Evolutionary conservation across 179 eudicot species (phyloP), one percentile per base, ranked within the genome.

Genomic region (Drosera spatulata): DNA sequence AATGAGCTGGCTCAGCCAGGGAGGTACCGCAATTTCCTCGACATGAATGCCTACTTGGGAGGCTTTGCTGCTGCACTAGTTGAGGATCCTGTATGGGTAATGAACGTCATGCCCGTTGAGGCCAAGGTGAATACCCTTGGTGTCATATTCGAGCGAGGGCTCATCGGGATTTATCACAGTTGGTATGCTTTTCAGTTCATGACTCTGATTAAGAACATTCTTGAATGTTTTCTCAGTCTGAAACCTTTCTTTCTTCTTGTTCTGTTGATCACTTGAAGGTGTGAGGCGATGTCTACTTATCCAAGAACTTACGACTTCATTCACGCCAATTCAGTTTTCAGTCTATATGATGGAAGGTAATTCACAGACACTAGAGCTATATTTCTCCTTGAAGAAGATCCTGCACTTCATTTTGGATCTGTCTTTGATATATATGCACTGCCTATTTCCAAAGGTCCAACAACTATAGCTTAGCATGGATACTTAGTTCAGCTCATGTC

Each of bases 111-210:
- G 53, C 98, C 98, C 0, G 76, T 65, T 1, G 91, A 88, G 61
- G 85, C 87, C 6, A 76, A 82, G 71, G 77, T 74, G 46, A 76
- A 91, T 66, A 91, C 96, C 10, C 91, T 91, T 51, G 98, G 98
- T 8, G 91, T 66, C 5, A 66, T 91, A n/a, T 91, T 75, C n/a
- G 91, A 91, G 56, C 82, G 96, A 43, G 98, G 98, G 45, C 73
- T 91, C 54, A 86, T 91, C 41, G 98, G 98, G 44, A 88, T 91
- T 0, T 91, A 91, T 53, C 98, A 91, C 55, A 86, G 66, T 66
- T 91, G 98, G 98, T 91, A 72, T 33, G 56, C 33, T 9, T 14
- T 53, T 53, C 33, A 5, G 49, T 3, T 41, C 8, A n/a, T 53
- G 56, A 14, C 37, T 3, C 37, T 53, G 33, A 33, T 11, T n/a